Evolutionary conservation across 768 basidiomycete species (phyloP), one percentile per base, ranked within the genome.

Genomic region (Boletellus ananas): DNA sequence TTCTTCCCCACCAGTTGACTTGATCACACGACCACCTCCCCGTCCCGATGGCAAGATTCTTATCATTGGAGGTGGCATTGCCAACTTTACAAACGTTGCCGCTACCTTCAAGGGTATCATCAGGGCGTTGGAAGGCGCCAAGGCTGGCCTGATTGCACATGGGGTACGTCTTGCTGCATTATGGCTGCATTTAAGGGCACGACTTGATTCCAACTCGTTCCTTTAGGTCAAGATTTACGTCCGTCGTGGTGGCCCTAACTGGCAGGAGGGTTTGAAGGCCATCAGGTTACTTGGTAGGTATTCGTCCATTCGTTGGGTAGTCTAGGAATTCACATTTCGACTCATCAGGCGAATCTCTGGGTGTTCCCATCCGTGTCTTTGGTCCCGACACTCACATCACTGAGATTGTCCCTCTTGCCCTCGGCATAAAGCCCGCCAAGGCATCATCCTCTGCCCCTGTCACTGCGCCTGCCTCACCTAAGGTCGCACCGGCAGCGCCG

Each of bases 31-130:
- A 51, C 94, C 94, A 41, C 72, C 78, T 20, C 85, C 89, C 43
- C 79, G 82, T 59, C 76, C 85, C 45, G 75, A 96, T 44, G 96
- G 96, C 77, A 99, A 99, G 75, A 84, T 98, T 68, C 88, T 98
- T 72, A 96, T 99, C 80, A 96, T 99, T 58, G 96, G 95, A 72
- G 96, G 96, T 73, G 95, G 95, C 75, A 96, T 96, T 56, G 96
- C 96, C 76, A 99, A 99, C 83, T 99, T 99, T 76, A 97, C 94
- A 68, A 97, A 99, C 68, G 94, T 98, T 59, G 96, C 94, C 31
- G 87, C 95, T 10, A 98, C 95, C 52, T 99, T 99, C 88, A 97
- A 98, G 79, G 95, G 95, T 35, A 99, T 98, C 79, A 99, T 99
- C 71, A 89, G 85, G 39, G 94, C 96, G 16, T 79, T 99, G 58